These are phyloP conservation scores for Globisporangium paroecandrum DNA, from an alignment of 352 stramenopile species.

Conservation along the genomic window DNA sequence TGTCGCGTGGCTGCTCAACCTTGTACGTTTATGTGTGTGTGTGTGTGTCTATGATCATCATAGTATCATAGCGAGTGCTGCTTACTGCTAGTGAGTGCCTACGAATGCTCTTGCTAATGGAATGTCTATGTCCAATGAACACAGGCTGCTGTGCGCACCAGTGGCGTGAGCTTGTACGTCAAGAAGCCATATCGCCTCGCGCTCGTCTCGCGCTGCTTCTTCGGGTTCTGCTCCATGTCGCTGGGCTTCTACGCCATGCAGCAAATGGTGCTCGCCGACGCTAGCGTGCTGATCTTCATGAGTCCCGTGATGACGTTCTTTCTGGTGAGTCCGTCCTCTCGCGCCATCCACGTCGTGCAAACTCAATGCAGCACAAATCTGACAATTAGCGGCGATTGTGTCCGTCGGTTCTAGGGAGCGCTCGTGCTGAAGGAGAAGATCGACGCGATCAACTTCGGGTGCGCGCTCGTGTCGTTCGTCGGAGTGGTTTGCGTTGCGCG, in stretches of 20 bases:
- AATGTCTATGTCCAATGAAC: background rate
- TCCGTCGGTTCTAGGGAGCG: conserved; percentile 18
- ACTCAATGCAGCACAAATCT: background rate
- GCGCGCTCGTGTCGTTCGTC: conserved; percentile 33
- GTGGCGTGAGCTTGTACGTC: conserved; percentile 25
- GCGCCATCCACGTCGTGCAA: background rate
- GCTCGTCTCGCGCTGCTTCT: conserved; percentile 36
- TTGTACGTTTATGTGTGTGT: conserved; percentile 25
- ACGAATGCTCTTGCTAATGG: background rate
- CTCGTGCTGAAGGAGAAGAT: conserved; percentile 32
- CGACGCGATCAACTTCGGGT: conserved; percentile 29
- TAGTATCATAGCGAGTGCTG: background rate
- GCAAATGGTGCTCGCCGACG: conserved; percentile 58
- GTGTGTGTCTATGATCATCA: background rate
- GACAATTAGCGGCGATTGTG: background rate
- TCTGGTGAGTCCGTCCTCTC: conserved; percentile 27
- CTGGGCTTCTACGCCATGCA: conserved; percentile 53
- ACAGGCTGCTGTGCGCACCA: conserved; percentile 36
- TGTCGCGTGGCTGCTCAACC: conserved; percentile 46
- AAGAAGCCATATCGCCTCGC: conserved; percentile 30
- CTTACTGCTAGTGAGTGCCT: background rate
- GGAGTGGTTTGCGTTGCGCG: conserved; percentile 34
- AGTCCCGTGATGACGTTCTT: conserved; percentile 62
- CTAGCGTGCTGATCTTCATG: conserved; percentile 58
- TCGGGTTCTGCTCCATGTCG: conserved; percentile 41